phyloP scores from a whole-genome alignment of 1,139 yeast species.

The Geotrichum carabidarum region DNA sequence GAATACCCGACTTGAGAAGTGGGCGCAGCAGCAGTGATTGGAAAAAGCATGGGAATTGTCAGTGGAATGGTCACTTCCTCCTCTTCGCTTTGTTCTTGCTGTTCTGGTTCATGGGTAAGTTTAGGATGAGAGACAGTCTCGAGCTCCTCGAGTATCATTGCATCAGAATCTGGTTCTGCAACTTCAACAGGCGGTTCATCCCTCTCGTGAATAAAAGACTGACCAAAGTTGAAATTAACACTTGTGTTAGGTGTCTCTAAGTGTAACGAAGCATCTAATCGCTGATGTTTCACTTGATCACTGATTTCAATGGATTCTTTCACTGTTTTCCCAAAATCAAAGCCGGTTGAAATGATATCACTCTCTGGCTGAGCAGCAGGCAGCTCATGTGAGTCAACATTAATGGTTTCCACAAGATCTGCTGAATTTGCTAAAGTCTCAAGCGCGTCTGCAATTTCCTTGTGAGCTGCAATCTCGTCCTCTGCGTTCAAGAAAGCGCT shows the following conservation, averaged over 20 bases:
- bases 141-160: not conserved
- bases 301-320: not conserved
- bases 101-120: not conserved
- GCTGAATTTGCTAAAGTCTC: conserved; percentile 3
- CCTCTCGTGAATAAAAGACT: conserved; percentile 1
- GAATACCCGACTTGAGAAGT: conserved; percentile 8
- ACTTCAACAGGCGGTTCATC: not conserved
- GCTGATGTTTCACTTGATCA: not conserved
- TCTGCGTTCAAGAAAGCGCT: not conserved
- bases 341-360: not conserved
- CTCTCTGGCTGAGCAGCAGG: not conserved
- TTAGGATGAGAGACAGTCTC: not conserved
- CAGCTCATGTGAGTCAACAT: not conserved
- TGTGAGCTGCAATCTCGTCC: not conserved
- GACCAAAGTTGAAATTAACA: conserved; percentile 8
- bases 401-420: not conserved
- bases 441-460: conserved; percentile 1
- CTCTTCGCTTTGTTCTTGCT: not conserved
- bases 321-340: not conserved
- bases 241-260: conserved; percentile 2
- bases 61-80: not conserved
- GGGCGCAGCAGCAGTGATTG: not conserved
- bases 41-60: not conserved
- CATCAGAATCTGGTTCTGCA: not conserved
- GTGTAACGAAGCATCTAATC: not conserved